Conservation (phyloP, 306 rosid species). For the Erythrophleum fordii region DNA sequence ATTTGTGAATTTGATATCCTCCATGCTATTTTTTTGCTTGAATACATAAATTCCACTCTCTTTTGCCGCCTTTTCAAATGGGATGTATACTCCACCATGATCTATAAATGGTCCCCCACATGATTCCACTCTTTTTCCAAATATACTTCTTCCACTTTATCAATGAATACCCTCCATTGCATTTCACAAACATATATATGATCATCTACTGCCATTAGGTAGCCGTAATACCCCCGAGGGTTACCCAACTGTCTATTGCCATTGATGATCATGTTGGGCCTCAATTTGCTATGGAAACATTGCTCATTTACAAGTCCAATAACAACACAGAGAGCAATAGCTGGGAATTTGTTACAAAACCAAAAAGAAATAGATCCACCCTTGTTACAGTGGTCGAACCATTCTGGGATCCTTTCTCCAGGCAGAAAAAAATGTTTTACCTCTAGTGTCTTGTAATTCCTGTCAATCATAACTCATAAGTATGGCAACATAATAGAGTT, state of each 20-base stretch:
- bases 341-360: constrained; percentile 32
- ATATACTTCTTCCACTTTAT: not conserved
- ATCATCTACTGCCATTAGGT: not conserved
- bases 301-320: not conserved
- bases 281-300: not conserved
- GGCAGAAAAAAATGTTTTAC: not conserved
- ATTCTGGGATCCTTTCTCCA: constrained; percentile 20
- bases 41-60: not conserved
- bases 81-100: too few relatives aligned
- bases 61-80: not conserved
- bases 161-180: not conserved
- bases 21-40: not conserved
- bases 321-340: not conserved
- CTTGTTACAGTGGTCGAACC: too few relatives aligned
- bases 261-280: constrained; percentile 15
- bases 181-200: not conserved
- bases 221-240: too few relatives aligned
- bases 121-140: not conserved
- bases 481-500: not conserved
- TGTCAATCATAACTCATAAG: not conserved
- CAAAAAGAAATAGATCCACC: constrained; percentile 21
- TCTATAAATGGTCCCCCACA: too few relatives aligned
- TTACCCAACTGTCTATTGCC: not conserved
- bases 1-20: not conserved
- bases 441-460: not conserved